Percentiles rank a stretch among this genome's conserved stretches.
Conservation (phyloP, 1,139 yeast genomes). For the Zygoascus meyerae region DNA sequence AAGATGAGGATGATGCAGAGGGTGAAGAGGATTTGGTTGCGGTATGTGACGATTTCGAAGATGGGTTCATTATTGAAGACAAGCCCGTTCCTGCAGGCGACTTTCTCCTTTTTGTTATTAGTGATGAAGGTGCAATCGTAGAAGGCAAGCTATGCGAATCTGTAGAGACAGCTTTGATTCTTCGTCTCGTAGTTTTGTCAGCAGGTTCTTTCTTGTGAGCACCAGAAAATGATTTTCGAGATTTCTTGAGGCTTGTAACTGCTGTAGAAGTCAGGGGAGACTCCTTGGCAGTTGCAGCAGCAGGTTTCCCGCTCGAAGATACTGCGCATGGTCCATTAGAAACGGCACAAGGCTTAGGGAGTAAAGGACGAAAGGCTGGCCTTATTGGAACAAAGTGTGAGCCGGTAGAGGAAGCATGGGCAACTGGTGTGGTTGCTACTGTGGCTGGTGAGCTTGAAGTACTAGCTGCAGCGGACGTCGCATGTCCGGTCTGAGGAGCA, state of each 20-base stretch:
- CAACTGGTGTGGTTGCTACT: not conserved
- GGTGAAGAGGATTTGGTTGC: slow-evolving; percentile 7
- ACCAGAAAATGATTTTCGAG: slow-evolving; percentile 9
- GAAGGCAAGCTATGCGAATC: slow-evolving; percentile 15
- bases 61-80: slow-evolving; percentile 1
- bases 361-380: slow-evolving; percentile 34
- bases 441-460: slow-evolving; percentile 2
- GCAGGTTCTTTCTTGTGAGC: slow-evolving; percentile 10
- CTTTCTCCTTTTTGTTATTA: slow-evolving; percentile 16
- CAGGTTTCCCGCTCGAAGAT: not conserved
- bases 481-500: slow-evolving; percentile 3
- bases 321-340: not conserved
- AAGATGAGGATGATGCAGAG: slow-evolving; percentile 7
- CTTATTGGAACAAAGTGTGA: slow-evolving; percentile 31
- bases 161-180: slow-evolving; percentile 17
- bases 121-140: slow-evolving; percentile 23
- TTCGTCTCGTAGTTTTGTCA: slow-evolving; percentile 15
- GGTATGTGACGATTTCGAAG: slow-evolving; percentile 3
- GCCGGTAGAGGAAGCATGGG: slow-evolving; percentile 10
- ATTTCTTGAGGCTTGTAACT: slow-evolving; percentile 6
- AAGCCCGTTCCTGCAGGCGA: slow-evolving; percentile 6
- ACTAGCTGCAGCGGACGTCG: not conserved
- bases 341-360: slow-evolving; percentile 14
- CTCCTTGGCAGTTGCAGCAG: not conserved
- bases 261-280: slow-evolving; percentile 7